Evolutionary conservation across 257 asterid genomes (phyloP).

Genomic region (Linaria vulgaris): DNA sequence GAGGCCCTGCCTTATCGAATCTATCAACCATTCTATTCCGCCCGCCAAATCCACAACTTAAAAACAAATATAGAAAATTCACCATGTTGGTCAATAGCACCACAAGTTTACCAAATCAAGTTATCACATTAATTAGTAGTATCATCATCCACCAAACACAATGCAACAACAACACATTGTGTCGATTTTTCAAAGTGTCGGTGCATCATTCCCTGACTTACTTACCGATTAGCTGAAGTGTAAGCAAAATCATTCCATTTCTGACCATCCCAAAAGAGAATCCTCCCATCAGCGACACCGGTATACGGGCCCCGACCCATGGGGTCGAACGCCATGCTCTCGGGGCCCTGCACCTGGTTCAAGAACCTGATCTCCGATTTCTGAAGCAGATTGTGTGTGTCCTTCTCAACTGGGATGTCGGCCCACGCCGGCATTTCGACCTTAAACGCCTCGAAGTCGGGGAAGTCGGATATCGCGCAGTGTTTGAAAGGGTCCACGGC

Average conservation of each 20-base stretch:
- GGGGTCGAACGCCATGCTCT: constrained; percentile 83
- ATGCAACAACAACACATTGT: no score
- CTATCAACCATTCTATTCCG: no score
- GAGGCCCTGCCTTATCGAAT: no score
- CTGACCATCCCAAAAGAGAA: constrained; percentile 80
- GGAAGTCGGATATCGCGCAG: constrained; percentile 62
- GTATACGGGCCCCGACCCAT: constrained; percentile 91
- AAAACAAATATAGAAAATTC: no score
- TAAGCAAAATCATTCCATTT: constrained; percentile 80
- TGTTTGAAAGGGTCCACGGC: constrained; percentile 82
- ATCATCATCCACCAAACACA: no score
- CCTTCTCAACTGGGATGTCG: constrained; percentile 56
- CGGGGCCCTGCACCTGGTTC: constrained; percentile 85
- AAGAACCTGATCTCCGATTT: constrained; percentile 78
- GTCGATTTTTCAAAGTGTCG: no score
- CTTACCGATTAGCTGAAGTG: constrained; percentile 87
- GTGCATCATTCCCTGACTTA: no score
- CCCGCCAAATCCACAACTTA: no score
- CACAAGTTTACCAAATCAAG: not conserved
- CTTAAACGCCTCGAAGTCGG: constrained; percentile 56
- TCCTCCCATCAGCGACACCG: constrained; percentile 89
- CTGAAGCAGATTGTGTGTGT: constrained; percentile 61
- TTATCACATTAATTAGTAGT: not conserved
- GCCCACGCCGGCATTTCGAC: constrained; percentile 79
- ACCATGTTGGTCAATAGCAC: no score